Base-by-base conservation (phyloP, 805 yeast genomes). In the Metschnikowia baotianmanensis region DNA sequence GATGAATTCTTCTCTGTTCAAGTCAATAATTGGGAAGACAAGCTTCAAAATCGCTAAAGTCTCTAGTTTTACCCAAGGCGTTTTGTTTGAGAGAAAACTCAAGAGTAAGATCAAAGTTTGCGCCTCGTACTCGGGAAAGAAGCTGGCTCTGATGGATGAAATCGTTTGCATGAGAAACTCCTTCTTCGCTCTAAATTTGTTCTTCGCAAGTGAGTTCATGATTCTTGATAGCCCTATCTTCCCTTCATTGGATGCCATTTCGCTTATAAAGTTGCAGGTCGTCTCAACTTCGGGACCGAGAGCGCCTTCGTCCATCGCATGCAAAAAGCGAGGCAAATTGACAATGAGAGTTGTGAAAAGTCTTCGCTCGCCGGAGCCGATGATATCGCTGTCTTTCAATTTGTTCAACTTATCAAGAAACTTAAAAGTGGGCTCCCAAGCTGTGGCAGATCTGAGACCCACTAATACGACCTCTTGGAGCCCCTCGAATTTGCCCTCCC, bases 401-500 rank as follows among this genome's bases (percentile, higher is more conserved):
- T 70, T 62, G 55, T 82, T 82, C 47, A 93, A 65, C 49, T 82
- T 77, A 55, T 87, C 91, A 41, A 93, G 61, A 29, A 91, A 75
- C 44, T 76, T 77, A 52, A 88, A 66, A 1, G 96, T 77, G 10
- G 86, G 80, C 8, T 86, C 95, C 67, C 82, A 85, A 0, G 96
- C 77, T 36, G 80, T 78, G 1, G 89, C 69, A 0, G 97, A 89
- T 38, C 96, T 67, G 42, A 95, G 65, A 0, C 99, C 99, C 33
- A 80, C 77, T 75, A 88, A 69, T 0, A 90, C 79, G 15, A 84
- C 72, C 32, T 77, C 82, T 53, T 89, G 96, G 6, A 93, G 67
- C 0, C 98, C 98, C 55, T 83, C 91, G 60, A 89, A 93, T 42
- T 81, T 76, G 1, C 97, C 96, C 56, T 90, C 96, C 99, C 98